phyloP scores from a whole-genome alignment of 495 filamentous ascomycete species.

The Hyaloscypha hepaticicola region DNA sequence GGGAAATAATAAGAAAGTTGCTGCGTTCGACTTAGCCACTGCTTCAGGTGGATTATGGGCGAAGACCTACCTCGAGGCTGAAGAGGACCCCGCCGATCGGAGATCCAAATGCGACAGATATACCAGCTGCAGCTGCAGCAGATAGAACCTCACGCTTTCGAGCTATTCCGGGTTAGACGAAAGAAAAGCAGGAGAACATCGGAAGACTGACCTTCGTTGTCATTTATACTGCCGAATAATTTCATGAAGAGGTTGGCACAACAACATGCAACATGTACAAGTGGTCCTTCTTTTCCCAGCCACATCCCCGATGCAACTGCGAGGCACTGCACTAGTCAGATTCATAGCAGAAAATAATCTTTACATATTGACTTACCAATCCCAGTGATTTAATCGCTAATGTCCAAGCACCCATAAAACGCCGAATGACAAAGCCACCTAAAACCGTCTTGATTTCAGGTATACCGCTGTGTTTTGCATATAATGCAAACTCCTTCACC shows the following conservation, averaged over 20 bases:
- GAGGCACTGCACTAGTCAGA: constrained; percentile 63
- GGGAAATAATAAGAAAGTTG: constrained; percentile 98
- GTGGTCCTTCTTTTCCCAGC: constrained; percentile 96
- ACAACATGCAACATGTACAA: constrained; percentile 97
- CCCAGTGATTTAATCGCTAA: constrained; percentile 89
- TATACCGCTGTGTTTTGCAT: constrained; percentile 95
- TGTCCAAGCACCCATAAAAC: constrained; percentile 93
- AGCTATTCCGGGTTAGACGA: constrained; percentile 44
- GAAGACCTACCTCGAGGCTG: constrained; percentile 69
- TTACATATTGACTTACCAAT: constrained; percentile 55
- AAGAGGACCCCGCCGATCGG: constrained; percentile 93
- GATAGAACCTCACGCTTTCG: constrained; percentile 95
- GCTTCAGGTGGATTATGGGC: neutral
- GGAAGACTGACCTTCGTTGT: constrained; percentile 68
- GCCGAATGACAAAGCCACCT: constrained; percentile 89
- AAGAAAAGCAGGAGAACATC: neutral
- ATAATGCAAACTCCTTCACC: constrained; percentile 79
- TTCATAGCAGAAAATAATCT: neutral
- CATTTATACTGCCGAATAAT: constrained; percentile 74
- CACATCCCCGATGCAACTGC: constrained; percentile 95
- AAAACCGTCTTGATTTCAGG: constrained; percentile 97
- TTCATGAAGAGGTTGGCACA: constrained; percentile 97
- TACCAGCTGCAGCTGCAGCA: constrained; percentile 89
- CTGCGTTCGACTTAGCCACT: constrained; percentile 25
- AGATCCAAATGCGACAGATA: constrained; percentile 96